Percentiles rank a stretch among this genome's conserved stretches.
Conservation (phyloP, 1,284 basidiomycete species). For the Cystobasidium slooffiae region DNA sequence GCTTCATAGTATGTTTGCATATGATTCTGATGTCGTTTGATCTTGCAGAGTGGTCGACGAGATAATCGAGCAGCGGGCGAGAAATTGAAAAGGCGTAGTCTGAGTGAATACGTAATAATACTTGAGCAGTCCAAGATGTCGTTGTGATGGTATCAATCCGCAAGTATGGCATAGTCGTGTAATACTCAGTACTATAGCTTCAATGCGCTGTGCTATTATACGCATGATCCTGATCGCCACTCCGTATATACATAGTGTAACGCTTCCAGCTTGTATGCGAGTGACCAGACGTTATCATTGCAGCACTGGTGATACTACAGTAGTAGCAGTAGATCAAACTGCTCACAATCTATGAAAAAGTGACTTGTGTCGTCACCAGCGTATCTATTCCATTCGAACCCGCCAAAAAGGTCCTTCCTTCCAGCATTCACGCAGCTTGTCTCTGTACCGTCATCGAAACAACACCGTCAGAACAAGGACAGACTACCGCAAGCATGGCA, state of each 20-base stretch:
- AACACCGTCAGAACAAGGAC: no score
- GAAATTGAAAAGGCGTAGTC: background rate
- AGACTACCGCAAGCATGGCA: no score
- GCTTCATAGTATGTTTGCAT: background rate
- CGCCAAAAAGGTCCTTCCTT: no score
- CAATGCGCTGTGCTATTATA: background rate
- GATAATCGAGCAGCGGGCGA: background rate
- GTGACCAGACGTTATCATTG: background rate
- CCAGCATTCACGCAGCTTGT: no score
- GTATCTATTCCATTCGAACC: no score
- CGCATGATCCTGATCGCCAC: background rate
- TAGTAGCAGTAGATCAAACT: no score
- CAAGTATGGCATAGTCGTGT: background rate
- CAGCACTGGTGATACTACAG: background rate
- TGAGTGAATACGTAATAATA: background rate
- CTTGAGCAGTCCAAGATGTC: background rate
- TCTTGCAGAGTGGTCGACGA: constrained; percentile 22
- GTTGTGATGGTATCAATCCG: background rate
- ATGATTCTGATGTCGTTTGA: background rate
- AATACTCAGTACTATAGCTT: background rate
- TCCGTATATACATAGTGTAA: background rate
- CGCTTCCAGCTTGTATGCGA: background rate
- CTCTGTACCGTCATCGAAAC: no score
- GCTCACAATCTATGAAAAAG: background rate
- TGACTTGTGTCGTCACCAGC: no score